Evolutionary conservation across 108 stramenopile species (phyloP).

Genomic region (Epipyxis sp.): DNA sequence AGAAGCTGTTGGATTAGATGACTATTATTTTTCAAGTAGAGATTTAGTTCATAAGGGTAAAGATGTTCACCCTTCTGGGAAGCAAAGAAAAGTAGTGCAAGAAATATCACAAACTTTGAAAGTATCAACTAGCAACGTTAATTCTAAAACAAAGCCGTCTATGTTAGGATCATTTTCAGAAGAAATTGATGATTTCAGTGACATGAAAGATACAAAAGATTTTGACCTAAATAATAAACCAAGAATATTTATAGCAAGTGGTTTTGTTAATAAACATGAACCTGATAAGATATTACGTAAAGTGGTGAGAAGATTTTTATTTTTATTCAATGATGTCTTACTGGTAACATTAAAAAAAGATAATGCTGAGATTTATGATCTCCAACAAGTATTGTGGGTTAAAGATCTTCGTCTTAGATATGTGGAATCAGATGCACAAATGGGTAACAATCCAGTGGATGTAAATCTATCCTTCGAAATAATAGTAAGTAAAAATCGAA

Average conservation of each 20-base stretch:
- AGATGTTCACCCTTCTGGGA: conserved; percentile 16
- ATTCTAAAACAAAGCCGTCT: not conserved
- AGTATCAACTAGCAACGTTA: not conserved
- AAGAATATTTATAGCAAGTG: not conserved
- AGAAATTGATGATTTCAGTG: not conserved
- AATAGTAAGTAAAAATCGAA: not conserved
- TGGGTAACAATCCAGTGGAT: no score
- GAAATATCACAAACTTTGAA: not conserved
- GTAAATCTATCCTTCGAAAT: conserved; percentile 3
- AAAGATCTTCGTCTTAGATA: conserved; percentile 3
- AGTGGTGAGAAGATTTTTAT: not conserved
- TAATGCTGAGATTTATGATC: not conserved
- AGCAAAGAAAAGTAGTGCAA: conserved; percentile 20
- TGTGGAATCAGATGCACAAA: not conserved
- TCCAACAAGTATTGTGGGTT: not conserved
- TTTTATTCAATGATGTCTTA: conserved; percentile 20
- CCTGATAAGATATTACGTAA: not conserved
- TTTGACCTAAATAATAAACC: not conserved
- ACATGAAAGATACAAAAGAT: not conserved
- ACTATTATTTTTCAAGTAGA: not conserved
- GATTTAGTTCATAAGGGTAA: not conserved
- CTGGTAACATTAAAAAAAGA: not conserved
- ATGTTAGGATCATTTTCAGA: not conserved
- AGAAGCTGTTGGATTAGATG: conserved; percentile 10
- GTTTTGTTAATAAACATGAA: not conserved